Evolutionary conservation across 768 basidiomycete species (phyloP), one percentile per base, ranked within the genome.

Genomic region (Hysterangium stoloniferum): DNA sequence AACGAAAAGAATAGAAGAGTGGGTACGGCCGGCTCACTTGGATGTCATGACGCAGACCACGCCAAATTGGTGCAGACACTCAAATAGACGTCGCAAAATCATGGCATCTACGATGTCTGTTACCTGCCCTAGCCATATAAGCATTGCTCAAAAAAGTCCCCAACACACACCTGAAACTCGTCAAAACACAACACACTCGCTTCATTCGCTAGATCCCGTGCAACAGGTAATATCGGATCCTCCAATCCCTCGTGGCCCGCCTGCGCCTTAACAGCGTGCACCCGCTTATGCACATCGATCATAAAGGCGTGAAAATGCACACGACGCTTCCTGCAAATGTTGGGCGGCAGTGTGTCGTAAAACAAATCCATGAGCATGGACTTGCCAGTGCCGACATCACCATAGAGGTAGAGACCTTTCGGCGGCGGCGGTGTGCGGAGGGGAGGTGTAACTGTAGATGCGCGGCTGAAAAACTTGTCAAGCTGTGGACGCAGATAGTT

Each of bases 351-450:
- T 1, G 92, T 81, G 56, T 82, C 78, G 70, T 86, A 93, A 67
- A 96, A 96, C 20, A 99, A 74, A 66, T 99, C 96, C 96, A 99
- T 99, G 55, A 99, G 82, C 94, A 98, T 97, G 0, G 86, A 87
- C 72, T 98, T 97, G 12, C 96, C 95, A 7, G 95, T 96, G 2
- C 95, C 95, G 53, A 99, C 96, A 58, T 92, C 88, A 28, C 95
- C 96, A 63, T 88, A 92, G 17, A 99, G 82, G 68, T 99, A 98
- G 27, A 98, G 74, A 8, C 95, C 91, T 59, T 86, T 86, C 3
- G 91, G 92, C 1, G 25, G 71, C 69, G 0, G 78, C 78, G 6
- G 76, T 71, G 2, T 62, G 41, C 2, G 58, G 53, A 2, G 57
- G 53, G 6, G 58, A 56, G 8, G 54, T 51, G 7, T 54, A 43